A percentile compares a stretch with the other conserved stretches of the same genome.
Evolutionary conservation across 2,329 filamentous ascomycete genomes (phyloP).

Genomic region (Curvularia sp.): DNA sequence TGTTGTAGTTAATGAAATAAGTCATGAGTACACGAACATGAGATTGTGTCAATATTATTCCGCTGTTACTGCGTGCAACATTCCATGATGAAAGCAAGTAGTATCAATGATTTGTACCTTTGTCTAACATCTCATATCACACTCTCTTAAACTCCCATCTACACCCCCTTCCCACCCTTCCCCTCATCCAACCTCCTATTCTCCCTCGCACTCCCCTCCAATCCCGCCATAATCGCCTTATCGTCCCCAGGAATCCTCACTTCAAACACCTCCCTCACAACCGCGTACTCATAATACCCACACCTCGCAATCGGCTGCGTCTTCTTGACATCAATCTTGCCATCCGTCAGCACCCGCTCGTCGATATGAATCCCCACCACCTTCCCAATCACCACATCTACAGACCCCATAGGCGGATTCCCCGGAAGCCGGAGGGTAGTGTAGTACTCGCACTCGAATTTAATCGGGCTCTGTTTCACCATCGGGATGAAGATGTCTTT

Average conservation of each 20-base stretch:
- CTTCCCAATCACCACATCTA: slow-evolving; percentile 64
- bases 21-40: not conserved
- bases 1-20: slow-evolving; percentile 1
- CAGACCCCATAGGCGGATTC: slow-evolving; percentile 64
- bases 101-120: not conserved
- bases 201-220: slow-evolving; percentile 41
- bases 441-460: slow-evolving; percentile 65
- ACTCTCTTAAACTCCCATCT: not conserved
- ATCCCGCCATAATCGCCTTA: slow-evolving; percentile 28
- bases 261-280: slow-evolving; percentile 64
- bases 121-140: not conserved
- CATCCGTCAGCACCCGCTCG: slow-evolving; percentile 62
- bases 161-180: not conserved
- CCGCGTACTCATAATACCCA: slow-evolving; percentile 67
- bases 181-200: slow-evolving; percentile 24
- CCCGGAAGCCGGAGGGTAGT: slow-evolving; percentile 62
- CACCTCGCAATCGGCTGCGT: slow-evolving; percentile 66
- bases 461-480: slow-evolving; percentile 62
- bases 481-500: slow-evolving; percentile 53
- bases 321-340: slow-evolving; percentile 63
- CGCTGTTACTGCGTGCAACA: not conserved
- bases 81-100: not conserved
- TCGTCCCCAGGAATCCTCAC: slow-evolving; percentile 60
- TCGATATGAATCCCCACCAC: slow-evolving; percentile 66
- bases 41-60: not conserved